phyloP scores from a whole-genome alignment of 2,329 filamentous ascomycete genomes.

The Didymella keratinophila region DNA sequence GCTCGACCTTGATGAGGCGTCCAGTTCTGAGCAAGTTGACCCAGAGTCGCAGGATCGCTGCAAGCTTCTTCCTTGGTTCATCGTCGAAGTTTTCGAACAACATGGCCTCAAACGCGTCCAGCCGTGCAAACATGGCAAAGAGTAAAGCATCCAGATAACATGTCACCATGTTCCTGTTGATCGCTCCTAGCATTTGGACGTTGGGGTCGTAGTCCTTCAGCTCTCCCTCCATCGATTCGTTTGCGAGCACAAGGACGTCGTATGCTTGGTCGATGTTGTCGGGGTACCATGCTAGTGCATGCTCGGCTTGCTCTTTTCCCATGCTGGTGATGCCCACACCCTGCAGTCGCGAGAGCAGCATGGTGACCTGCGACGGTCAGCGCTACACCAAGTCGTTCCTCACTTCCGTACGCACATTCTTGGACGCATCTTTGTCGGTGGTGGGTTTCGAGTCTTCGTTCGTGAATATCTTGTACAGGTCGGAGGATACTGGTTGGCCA shows the following conservation, averaged over 20 bases:
- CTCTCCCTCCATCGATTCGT: conserved; percentile 81
- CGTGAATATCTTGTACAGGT: conserved; percentile 72
- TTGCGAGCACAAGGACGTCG: conserved; percentile 77
- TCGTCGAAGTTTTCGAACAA: conserved; percentile 81
- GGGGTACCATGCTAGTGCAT: conserved; percentile 69
- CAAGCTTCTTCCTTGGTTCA: conserved; percentile 74
- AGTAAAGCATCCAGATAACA: conserved; percentile 92
- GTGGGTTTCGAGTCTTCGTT: conserved; percentile 61
- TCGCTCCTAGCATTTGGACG: conserved; percentile 79
- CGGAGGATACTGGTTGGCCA: conserved; percentile 32
- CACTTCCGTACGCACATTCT: conserved; percentile 51
- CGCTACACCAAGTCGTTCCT: neutral
- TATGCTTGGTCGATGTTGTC: conserved; percentile 78
- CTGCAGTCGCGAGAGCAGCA: conserved; percentile 61
- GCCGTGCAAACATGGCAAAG: conserved; percentile 93
- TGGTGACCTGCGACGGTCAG: conserved; percentile 56
- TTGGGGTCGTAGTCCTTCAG: conserved; percentile 77
- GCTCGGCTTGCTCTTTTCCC: conserved; percentile 68
- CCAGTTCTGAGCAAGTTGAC: conserved; percentile 90
- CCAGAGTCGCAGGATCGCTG: conserved; percentile 84
- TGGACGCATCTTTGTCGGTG: conserved; percentile 64
- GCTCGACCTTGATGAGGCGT: conserved; percentile 82
- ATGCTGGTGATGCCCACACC: conserved; percentile 63
- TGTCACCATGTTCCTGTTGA: conserved; percentile 86
- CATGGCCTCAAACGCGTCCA: conserved; percentile 93